These are phyloP conservation scores for Fusarium dimerum DNA, from an alignment of 2,329 filamentous ascomycete genomes.

Conservation along the genomic window DNA sequence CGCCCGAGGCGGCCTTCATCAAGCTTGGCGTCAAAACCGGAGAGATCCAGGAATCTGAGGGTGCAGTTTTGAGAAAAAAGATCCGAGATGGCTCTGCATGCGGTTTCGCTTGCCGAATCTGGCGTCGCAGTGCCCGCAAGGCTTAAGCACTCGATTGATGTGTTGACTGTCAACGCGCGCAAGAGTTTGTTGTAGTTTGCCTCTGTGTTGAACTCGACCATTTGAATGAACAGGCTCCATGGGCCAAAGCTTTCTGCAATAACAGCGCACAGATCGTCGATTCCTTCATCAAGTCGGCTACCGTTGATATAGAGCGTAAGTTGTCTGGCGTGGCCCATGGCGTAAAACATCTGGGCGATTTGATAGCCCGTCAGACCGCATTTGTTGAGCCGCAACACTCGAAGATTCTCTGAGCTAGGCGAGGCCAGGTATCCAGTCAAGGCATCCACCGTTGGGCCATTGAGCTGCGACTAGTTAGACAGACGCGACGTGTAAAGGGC, in stretches of 20 bases:
- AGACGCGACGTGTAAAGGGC: not conserved
- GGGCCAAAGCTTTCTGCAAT: slow-evolving; percentile 50
- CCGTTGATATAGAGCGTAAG: slow-evolving; percentile 52
- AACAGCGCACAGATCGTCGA: slow-evolving; percentile 51
- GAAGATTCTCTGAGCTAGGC: slow-evolving; percentile 42
- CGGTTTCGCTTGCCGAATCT: slow-evolving; percentile 45
- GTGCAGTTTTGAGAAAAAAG: slow-evolving; percentile 54
- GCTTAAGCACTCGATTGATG: slow-evolving; percentile 52
- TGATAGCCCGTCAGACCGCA: slow-evolving; percentile 54
- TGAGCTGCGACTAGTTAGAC: slow-evolving; percentile 37
- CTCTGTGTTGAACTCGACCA: slow-evolving; percentile 58
- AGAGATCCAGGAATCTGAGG: slow-evolving; percentile 56
- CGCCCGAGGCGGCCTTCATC: slow-evolving; percentile 58
- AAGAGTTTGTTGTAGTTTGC: slow-evolving; percentile 53
- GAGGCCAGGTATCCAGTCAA: slow-evolving; percentile 48
- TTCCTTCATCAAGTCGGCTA: slow-evolving; percentile 54
- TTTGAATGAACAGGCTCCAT: slow-evolving; percentile 53
- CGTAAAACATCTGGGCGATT: slow-evolving; percentile 51
- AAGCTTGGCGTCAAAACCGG: slow-evolving; percentile 57
- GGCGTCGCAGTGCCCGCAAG: slow-evolving; percentile 56
- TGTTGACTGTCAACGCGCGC: slow-evolving; percentile 50
- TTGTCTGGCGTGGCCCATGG: slow-evolving; percentile 49
- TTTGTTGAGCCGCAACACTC: slow-evolving; percentile 49
- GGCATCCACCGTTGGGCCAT: slow-evolving; percentile 48
- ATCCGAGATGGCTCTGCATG: slow-evolving; percentile 48